Evolutionary conservation across 495 filamentous ascomycete species (phyloP).

Genomic region (Aspergillus olivimuriae): DNA sequence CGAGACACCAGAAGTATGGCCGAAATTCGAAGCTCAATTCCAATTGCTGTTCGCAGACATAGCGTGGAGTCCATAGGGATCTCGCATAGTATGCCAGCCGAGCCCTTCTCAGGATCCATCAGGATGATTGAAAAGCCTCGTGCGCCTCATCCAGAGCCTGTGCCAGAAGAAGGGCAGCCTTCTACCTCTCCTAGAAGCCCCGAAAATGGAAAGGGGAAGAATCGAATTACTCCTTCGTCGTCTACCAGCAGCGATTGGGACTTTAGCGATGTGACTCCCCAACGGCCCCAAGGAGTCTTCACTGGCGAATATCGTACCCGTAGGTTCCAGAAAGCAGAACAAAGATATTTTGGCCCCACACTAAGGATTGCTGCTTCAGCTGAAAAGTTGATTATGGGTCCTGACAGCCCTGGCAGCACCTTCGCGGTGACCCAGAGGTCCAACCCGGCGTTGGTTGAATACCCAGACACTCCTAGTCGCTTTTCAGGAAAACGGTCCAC

Average conservation of each 20-base stretch:
- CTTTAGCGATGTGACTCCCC: conserved; percentile 4
- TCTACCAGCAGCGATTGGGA: conserved; percentile 7
- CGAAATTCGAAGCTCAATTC: conserved; percentile 12
- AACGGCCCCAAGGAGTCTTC: conserved; percentile 12
- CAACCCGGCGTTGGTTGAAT: not conserved
- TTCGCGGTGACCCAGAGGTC: conserved; percentile 3
- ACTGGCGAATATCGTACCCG: conserved; percentile 20
- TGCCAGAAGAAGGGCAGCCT: not conserved
- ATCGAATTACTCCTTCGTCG: conserved; percentile 3
- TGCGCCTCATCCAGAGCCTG: conserved; percentile 7
- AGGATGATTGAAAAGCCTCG: conserved; percentile 7
- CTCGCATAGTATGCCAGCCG: not conserved
- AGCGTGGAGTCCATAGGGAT: not conserved
- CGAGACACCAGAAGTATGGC: not conserved
- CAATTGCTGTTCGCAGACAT: conserved; percentile 6
- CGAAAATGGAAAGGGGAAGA: not conserved
- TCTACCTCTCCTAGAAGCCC: not conserved
- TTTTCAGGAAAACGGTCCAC: not conserved
- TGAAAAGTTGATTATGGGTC: conserved; percentile 29
- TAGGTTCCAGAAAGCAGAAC: not conserved
- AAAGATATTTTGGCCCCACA: conserved; percentile 16
- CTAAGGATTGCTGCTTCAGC: conserved; percentile 30
- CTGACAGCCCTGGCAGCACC: conserved; percentile 1
- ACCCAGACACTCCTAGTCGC: not conserved
- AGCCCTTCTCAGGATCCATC: conserved; percentile 3